Evolutionary conservation across 148 eudicot genomes (phyloP), one percentile per base, ranked within the genome.

Genomic region (Chenopodium suecicum): DNA sequence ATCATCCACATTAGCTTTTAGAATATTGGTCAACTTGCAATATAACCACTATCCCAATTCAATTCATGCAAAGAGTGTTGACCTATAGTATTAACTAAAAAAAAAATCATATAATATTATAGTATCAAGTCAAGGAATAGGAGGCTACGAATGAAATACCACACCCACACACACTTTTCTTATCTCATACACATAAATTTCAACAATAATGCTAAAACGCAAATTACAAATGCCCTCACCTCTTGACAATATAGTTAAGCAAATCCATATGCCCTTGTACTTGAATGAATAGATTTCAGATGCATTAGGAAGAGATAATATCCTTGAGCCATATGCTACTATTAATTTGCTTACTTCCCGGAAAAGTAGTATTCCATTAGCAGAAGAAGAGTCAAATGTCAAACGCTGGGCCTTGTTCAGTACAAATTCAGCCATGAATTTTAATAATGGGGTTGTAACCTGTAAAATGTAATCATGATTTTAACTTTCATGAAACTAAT

Each of bases 211-310:
- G 41, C 72, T 68, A 25, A 12, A 2, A 16, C 44, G 14, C 10
- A 41, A 25, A 20, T 50, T 8, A 46, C 22, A 63, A 7, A 69
- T 4, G 78, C 48, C 75, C 81, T 80, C 91, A 97, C 99, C 98
- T 89, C 94, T 90, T 63, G 98, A 82, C 50, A 97, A 90, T 77
- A 97, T 89, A 79, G 94, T 91, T 83, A 97, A 84, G 66, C 90
- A 90, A 80, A 97, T 94, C 95, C 99, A 94, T 85, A 92, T 94
- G 74, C 99, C 99, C 87, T 97, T 97, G 89, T 97, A 97, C 82
- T 97, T 97, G 89, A 90, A 97, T 54, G 90, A 83, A 90, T 97
- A 97, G 23, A 92, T 85, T 82, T 97, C 99, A 66, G 94, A 87
- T 77, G 78, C 87, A 87, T 86, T 94, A 4, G 94, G 88, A 73